Conservation (phyloP, 2,329 filamentous ascomycete species). For the Fusarium foetens region DNA sequence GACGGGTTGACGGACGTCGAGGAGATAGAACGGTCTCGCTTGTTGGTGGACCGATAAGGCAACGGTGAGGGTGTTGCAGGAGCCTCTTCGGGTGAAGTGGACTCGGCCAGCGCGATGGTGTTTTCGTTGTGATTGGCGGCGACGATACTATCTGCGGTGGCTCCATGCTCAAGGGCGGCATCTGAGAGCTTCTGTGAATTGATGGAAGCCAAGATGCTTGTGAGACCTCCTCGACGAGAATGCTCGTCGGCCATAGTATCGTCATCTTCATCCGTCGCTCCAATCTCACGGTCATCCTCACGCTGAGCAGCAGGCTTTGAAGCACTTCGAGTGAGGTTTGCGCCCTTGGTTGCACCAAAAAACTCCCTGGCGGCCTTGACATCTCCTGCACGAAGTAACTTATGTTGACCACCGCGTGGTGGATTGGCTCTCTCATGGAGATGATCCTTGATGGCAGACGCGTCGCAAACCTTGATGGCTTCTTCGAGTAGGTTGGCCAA, state of each 20-base stretch:
- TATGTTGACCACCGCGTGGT: neutral
- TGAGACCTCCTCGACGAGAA: neutral
- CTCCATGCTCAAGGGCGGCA: neutral
- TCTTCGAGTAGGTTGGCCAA: conserved; percentile 5
- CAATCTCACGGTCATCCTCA: neutral
- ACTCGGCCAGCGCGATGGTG: too few relatives aligned
- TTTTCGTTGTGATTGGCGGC: neutral
- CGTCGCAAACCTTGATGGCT: neutral
- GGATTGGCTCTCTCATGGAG: neutral
- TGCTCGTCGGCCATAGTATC: neutral
- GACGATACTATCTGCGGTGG: neutral
- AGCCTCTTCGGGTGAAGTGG: neutral
- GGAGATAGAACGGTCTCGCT: neutral
- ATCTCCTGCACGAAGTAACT: neutral
- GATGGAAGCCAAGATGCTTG: neutral
- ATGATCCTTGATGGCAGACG: neutral
- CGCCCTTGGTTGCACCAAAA: neutral
- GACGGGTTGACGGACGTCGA: neutral
- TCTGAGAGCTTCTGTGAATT: neutral
- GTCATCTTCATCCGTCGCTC: neutral
- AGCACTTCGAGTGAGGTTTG: neutral
- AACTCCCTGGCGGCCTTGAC: neutral
- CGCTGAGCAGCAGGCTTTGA: neutral
- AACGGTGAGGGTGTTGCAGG: neutral
- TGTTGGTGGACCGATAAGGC: neutral